phyloP scores from a whole-genome alignment of 192 early-diverging fungal species.

The Backusella morwellensis region DNA sequence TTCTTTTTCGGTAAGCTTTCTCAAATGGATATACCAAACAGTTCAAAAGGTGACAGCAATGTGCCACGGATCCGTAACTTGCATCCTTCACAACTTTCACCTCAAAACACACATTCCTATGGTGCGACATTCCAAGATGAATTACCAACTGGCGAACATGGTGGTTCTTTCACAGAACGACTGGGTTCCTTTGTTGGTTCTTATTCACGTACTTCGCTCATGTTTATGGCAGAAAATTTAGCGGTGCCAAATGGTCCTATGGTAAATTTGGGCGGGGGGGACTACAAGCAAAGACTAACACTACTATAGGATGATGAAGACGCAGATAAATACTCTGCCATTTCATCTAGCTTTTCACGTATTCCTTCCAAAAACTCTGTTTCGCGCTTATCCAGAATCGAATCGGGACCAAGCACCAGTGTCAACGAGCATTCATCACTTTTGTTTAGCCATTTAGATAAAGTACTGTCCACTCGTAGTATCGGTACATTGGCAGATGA shows the following conservation, averaged over 20 bases:
- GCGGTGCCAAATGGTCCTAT: constrained; percentile 13
- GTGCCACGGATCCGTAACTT: constrained; percentile 22
- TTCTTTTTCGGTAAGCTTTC: neutral
- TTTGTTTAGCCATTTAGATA: constrained; percentile 26
- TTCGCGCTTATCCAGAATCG: neutral
- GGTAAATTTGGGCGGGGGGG: neutral
- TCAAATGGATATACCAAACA: constrained; percentile 16
- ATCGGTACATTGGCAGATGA: constrained; percentile 33
- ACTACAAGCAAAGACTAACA: too few relatives aligned
- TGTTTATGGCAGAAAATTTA: constrained; percentile 42
- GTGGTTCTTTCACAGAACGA: constrained; percentile 17
- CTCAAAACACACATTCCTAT: constrained; percentile 3
- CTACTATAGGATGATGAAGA: neutral
- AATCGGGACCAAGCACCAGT: neutral
- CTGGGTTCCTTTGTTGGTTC: constrained; percentile 38
- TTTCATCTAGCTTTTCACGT: constrained; percentile 8
- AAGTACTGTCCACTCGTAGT: constrained; percentile 28
- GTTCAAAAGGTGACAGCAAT: neutral
- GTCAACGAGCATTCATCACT: constrained; percentile 14
- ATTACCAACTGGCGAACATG: neutral
- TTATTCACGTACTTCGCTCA: constrained; percentile 35
- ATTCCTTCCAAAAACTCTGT: constrained; percentile 13
- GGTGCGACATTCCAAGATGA: constrained; percentile 12
- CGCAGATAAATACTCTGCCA: constrained; percentile 6
- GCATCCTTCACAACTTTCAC: constrained; percentile 23